Conservation (phyloP, 805 yeast species). For the Wilhelminamyces savonicus region DNA sequence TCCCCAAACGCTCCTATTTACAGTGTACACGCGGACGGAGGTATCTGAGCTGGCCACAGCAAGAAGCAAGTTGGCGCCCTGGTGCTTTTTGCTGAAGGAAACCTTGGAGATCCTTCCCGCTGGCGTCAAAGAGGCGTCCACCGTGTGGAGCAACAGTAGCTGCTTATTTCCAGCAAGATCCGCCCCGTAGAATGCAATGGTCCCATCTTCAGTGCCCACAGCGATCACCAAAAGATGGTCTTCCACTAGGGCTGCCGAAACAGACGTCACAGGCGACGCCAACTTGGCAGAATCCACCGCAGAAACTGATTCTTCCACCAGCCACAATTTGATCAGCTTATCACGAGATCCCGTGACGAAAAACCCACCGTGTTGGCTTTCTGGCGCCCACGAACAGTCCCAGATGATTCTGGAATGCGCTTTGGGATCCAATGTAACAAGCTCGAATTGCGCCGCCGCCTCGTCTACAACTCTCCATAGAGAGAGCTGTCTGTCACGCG, state of each 20-base stretch:
- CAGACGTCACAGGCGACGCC: conserved; percentile 68
- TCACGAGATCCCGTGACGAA: conserved; percentile 89
- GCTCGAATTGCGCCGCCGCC: conserved; percentile 22
- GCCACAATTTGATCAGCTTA: conserved; percentile 72
- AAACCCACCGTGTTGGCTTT: conserved; percentile 12
- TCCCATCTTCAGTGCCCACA: too few species aligned
- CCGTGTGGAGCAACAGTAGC: conserved; percentile 15
- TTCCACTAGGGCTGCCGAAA: conserved; percentile 40
- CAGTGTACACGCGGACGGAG: conserved; percentile 44
- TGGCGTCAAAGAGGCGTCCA: conserved; percentile 45
- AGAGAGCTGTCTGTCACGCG: conserved; percentile 84
- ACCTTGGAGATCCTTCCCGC: conserved; percentile 57
- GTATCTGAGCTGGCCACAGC: conserved; percentile 65
- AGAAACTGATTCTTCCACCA: conserved; percentile 30
- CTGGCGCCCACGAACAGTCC: conserved; percentile 88
- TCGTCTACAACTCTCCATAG: conserved; percentile 50
- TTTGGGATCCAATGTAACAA: conserved; percentile 47
- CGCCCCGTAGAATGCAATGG: conserved; percentile 39
- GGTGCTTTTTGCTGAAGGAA: conserved; percentile 41
- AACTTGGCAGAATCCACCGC: too few species aligned
- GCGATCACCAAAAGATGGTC: too few species aligned
- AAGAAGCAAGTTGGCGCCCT: conserved; percentile 25
- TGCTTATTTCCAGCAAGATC: conserved; percentile 12
- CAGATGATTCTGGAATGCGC: conserved; percentile 92
- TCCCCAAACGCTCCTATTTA: too few species aligned